Percentiles rank a stretch among this genome's conserved stretches.
Conservation (phyloP, 1,284 basidiomycete genomes). For the Apiotrichum veenhuisii region DNA sequence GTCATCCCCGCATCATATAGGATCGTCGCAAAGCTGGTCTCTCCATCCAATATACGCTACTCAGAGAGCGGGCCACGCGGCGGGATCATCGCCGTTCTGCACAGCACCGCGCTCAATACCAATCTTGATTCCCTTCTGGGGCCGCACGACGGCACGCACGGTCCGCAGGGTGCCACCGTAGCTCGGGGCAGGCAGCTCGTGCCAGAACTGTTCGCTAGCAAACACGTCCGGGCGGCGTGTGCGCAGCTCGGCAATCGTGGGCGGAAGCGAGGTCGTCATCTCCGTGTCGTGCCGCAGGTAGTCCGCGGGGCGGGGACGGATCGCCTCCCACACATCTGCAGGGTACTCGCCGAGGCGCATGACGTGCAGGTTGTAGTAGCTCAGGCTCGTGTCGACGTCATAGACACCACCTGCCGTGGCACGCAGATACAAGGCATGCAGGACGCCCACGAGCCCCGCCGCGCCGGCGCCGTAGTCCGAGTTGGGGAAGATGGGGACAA, state of each 20-base stretch:
- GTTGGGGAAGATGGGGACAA: slow-evolving; percentile 14
- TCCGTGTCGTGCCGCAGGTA: slow-evolving; percentile 12
- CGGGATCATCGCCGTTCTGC: slow-evolving; percentile 15
- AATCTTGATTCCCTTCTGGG: neutral
- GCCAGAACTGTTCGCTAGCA: slow-evolving; percentile 8
- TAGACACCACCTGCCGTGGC: slow-evolving; percentile 5
- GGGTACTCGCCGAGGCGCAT: slow-evolving; percentile 8
- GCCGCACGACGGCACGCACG: slow-evolving; percentile 1
- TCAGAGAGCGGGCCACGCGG: slow-evolving; percentile 8
- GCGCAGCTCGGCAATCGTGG: slow-evolving; percentile 1
- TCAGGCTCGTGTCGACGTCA: slow-evolving; percentile 9
- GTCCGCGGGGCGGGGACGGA: neutral
- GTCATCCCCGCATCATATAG: no score
- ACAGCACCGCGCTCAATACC: neutral
- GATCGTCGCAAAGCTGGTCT: no score
- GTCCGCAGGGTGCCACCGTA: slow-evolving; percentile 2
- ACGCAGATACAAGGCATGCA: slow-evolving; percentile 12
- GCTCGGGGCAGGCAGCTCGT: neutral
- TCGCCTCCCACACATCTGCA: slow-evolving; percentile 7
- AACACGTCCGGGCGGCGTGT: slow-evolving; percentile 3
- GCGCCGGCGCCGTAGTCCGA: slow-evolving; percentile 11
- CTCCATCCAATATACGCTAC: no score
- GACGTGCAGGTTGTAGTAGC: slow-evolving; percentile 11
- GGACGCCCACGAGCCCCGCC: slow-evolving; percentile 6
- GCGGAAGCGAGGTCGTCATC: slow-evolving; percentile 1